These are phyloP conservation scores for Kluyveromyces sp. DNA, from an alignment of 1,139 yeast species.

Conservation along the genomic window DNA sequence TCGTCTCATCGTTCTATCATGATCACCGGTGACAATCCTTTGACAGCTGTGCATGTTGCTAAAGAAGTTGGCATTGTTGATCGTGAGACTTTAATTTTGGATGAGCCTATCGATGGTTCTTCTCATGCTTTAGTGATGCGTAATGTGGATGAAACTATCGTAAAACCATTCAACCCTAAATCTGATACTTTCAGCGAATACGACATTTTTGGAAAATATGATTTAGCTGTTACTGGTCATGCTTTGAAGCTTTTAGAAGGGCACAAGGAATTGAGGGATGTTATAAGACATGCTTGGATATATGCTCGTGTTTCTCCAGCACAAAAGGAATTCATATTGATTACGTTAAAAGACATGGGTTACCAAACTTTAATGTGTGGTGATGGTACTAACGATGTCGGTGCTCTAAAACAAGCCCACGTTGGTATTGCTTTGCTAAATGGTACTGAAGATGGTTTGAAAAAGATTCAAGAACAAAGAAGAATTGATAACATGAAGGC, in stretches of 20 bases:
- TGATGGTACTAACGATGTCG: constrained; percentile 99
- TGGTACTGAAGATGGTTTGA: constrained; percentile 93
- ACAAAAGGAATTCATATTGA: constrained; percentile 87
- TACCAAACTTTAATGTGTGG: constrained; percentile 98
- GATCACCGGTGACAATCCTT: constrained; percentile 99
- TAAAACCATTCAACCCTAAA: constrained; percentile 59
- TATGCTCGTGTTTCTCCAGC: constrained; percentile 96
- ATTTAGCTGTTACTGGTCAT: constrained; percentile 89
- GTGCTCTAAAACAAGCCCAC: constrained; percentile 97
- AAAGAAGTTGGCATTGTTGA: constrained; percentile 84
- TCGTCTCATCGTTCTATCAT: constrained; percentile 91
- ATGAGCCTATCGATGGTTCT: constrained; percentile 62
- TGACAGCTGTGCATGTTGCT: constrained; percentile 98
- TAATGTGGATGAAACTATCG: constrained; percentile 66
- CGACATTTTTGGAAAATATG: constrained; percentile 56
- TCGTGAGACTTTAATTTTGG: constrained; percentile 75
- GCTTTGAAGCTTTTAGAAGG: constrained; percentile 62
- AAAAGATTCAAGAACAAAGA: constrained; percentile 77
- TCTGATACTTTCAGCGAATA: constrained; percentile 53
- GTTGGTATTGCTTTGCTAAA: constrained; percentile 94
- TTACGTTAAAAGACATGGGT: constrained; percentile 78
- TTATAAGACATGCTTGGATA: constrained; percentile 89
- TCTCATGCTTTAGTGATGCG: constrained; percentile 72
- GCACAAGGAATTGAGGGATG: constrained; percentile 59
- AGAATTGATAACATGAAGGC: constrained; percentile 56